Conservation (phyloP, 106 monocot species). For the Amphibolis antarctica region DNA sequence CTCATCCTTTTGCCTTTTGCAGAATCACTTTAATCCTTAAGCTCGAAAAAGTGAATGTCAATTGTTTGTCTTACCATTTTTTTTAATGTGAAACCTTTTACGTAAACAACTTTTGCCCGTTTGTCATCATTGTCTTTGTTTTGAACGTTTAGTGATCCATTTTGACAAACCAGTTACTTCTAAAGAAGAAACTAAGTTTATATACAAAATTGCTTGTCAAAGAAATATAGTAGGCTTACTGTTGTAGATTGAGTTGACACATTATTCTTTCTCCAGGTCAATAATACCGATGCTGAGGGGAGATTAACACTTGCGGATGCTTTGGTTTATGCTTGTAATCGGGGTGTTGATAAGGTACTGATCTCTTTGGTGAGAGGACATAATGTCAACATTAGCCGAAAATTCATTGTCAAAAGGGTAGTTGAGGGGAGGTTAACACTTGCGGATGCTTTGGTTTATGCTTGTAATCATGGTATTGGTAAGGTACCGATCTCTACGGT, state of each 20-base stretch:
- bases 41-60: no score
- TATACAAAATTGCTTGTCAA: no score
- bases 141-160: no score
- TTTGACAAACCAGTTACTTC: no score
- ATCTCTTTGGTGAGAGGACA: neutral
- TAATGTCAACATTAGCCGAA: neutral
- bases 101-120: no score
- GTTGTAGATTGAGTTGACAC: neutral
- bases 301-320: conserved; percentile 96
- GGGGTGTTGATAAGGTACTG: conserved; percentile 87
- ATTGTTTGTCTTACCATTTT: no score
- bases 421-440: conserved; percentile 94
- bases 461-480: conserved; percentile 90
- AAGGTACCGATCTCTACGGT: conserved; percentile 38
- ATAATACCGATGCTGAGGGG: conserved; percentile 97
- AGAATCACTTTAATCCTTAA: no score
- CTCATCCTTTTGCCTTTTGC: neutral
- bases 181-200: no score
- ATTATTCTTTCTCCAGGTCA: conserved; percentile 45
- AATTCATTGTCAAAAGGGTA: no score
- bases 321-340: conserved; percentile 88
- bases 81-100: no score
- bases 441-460: conserved; percentile 93
- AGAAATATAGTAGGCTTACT: no score
- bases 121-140: no score